Evolutionary conservation across 2,329 filamentous ascomycete genomes (phyloP), one percentile per base, ranked within the genome.

Genomic region (Verticillium isaacii): DNA sequence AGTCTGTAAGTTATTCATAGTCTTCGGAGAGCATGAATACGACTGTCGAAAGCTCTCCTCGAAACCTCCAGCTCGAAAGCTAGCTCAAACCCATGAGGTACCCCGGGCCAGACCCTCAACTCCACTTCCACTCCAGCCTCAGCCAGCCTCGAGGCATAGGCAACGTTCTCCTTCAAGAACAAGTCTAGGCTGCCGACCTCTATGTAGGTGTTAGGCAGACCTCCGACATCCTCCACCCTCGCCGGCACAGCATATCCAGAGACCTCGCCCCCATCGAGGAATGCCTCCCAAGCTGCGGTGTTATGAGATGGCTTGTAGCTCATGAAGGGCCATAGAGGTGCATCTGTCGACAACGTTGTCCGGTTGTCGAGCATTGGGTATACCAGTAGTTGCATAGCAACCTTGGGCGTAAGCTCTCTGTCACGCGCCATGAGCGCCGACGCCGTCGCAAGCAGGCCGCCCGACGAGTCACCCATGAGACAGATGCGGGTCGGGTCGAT

Each of bases 361-460:
- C 72, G 66, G 62, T 75, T 71, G 56, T 75, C 71, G 6, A 75
- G 65, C 72, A 74, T 74, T 5, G 73, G 73, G 56, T 73, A 73
- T 1, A 72, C 58, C 2, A 75, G 67, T 2, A 74, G 67, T 61
- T 73, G 72, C 62, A 70, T 71, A 2, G 68, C 65, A 11, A 73
- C 56, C 12, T 66, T 68, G 2, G 71, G 71, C 1, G 54, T 56
- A 0, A 73, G 58, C 1, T 52, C 61, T 15, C 63, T 60, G 56
- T 74, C 71, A 7, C 72, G 64, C 1, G 70, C 70, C 74, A 83
- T 78, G 39, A 85, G 69, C 1, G 80, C 63, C 14, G 61, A 59
- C 23, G 66, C 66, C 1, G 67, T 67, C 5, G 65, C 67, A 50
- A 69, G 55, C 36, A 64, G 61, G 6, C 65, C 69, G 19, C 69